phyloP scores from a whole-genome alignment of 805 yeast species.

The Yamadazyma paraphyllophila region DNA sequence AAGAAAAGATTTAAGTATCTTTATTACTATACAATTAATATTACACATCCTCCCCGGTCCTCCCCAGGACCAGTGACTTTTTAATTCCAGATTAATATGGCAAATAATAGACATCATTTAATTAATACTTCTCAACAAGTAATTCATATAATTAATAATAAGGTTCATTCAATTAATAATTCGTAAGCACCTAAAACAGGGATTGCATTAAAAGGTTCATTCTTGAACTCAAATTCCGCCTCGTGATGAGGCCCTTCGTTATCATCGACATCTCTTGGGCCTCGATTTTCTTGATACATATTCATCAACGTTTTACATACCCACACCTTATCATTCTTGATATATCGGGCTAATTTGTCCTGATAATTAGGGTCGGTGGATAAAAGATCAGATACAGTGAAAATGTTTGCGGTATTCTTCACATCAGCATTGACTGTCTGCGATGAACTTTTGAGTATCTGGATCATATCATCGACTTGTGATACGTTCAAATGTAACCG shows the following conservation, averaged over 20 bases:
- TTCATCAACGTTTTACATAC: slow-evolving; percentile 6
- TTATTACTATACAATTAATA: neutral
- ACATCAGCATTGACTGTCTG: slow-evolving; percentile 3
- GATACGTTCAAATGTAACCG: neutral
- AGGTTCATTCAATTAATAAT: slow-evolving; percentile 2
- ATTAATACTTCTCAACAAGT: too few species aligned
- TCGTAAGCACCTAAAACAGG: slow-evolving; percentile 6
- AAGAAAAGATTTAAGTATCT: neutral
- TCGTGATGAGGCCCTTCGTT: neutral
- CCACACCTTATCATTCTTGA: slow-evolving; percentile 13
- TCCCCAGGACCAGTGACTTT: too few species aligned
- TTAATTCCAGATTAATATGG: neutral
- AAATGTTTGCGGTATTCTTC: slow-evolving; percentile 4
- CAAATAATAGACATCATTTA: neutral
- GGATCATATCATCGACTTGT: neutral
- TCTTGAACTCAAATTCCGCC: slow-evolving; percentile 6
- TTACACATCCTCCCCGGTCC: too few species aligned
- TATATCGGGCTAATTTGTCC: slow-evolving; percentile 4
- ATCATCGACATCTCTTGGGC: slow-evolving; percentile 9
- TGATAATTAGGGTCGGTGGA: slow-evolving; percentile 4
- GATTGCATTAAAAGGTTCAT: neutral
- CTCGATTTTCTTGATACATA: slow-evolving; percentile 8
- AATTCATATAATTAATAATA: too few species aligned
- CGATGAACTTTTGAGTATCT: slow-evolving; percentile 3
- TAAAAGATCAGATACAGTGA: slow-evolving; percentile 8